phyloP scores from a whole-genome alignment of 1,139 yeast genomes.

The Chernovozyma sophiae-reginae region DNA sequence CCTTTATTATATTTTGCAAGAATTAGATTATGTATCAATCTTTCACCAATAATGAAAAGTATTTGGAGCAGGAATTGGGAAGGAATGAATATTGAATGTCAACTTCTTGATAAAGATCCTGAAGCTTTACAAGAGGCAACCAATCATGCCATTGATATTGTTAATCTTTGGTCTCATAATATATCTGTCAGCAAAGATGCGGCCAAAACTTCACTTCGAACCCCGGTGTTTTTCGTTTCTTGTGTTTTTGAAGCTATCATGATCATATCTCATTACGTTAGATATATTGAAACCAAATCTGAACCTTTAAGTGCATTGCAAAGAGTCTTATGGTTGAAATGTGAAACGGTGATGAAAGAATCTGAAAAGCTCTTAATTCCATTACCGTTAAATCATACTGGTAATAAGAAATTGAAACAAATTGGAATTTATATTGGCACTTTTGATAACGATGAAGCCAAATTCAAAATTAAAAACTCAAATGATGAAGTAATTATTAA shows the following conservation, averaged over 20 bases:
- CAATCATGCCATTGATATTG: constrained; percentile 52
- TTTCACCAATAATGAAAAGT: constrained; percentile 53
- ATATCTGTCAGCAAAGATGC: constrained; percentile 60
- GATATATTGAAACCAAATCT: constrained; percentile 42
- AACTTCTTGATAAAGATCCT: constrained; percentile 39
- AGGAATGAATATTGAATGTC: constrained; percentile 48
- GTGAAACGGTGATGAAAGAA: constrained; percentile 48
- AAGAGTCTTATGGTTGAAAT: constrained; percentile 46
- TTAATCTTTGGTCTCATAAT: constrained; percentile 67
- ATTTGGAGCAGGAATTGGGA: constrained; percentile 64
- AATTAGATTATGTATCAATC: constrained; percentile 54
- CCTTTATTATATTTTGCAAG: constrained; percentile 64
- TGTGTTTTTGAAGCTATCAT: constrained; percentile 60
- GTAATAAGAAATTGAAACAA: neutral
- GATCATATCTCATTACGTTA: constrained; percentile 58
- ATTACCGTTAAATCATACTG: neutral
- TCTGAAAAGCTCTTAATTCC: constrained; percentile 49
- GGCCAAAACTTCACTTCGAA: constrained; percentile 59
- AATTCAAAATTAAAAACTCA: neutral
- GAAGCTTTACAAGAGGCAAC: constrained; percentile 59
- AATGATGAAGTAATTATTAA: neutral
- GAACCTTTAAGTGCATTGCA: constrained; percentile 37
- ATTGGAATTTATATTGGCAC: neutral
- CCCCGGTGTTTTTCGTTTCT: constrained; percentile 71
- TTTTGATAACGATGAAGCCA: constrained; percentile 1